phyloP scores from a whole-genome alignment of 2,329 filamentous ascomycete species.

The Blumeria hordei region DNA sequence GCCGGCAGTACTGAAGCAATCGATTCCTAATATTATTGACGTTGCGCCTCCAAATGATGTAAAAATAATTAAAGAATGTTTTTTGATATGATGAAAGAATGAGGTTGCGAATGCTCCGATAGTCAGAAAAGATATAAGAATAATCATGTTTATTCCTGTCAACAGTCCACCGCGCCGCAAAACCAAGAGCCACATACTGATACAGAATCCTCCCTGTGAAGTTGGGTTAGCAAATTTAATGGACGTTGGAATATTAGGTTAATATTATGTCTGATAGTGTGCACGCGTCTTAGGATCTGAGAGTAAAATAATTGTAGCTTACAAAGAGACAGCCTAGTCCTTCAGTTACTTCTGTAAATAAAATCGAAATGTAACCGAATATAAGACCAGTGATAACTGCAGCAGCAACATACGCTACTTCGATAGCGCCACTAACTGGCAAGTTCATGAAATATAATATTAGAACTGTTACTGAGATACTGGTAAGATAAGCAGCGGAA shows the following conservation, averaged over 20 bases:
- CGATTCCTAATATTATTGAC: constrained; percentile 56
- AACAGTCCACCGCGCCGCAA: constrained; percentile 56
- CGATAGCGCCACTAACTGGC: constrained; percentile 48
- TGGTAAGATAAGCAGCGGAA: constrained; percentile 48
- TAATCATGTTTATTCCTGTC: constrained; percentile 32
- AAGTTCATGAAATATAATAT: constrained; percentile 74
- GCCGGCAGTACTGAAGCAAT: constrained; percentile 74
- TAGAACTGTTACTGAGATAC: constrained; percentile 53
- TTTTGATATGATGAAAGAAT: constrained; percentile 53
- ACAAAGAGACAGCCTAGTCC: constrained; percentile 34
- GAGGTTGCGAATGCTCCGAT: constrained; percentile 46
- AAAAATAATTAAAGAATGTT: constrained; percentile 50
- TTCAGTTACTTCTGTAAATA: constrained; percentile 67
- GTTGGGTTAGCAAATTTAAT: not conserved
- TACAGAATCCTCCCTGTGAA: constrained; percentile 12
- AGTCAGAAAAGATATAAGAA: constrained; percentile 54
- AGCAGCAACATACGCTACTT: constrained; percentile 72
- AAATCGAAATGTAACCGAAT: constrained; percentile 46
- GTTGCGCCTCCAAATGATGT: constrained; percentile 70
- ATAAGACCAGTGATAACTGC: constrained; percentile 46
- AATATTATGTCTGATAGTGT: not conserved
- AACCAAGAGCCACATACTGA: constrained; percentile 51
- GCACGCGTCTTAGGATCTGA: not conserved
- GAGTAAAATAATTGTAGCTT: not conserved
- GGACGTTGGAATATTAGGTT: not conserved